Evolutionary conservation across 495 filamentous ascomycete genomes (phyloP).

Genomic region (Pseudevernia furfuracea): DNA sequence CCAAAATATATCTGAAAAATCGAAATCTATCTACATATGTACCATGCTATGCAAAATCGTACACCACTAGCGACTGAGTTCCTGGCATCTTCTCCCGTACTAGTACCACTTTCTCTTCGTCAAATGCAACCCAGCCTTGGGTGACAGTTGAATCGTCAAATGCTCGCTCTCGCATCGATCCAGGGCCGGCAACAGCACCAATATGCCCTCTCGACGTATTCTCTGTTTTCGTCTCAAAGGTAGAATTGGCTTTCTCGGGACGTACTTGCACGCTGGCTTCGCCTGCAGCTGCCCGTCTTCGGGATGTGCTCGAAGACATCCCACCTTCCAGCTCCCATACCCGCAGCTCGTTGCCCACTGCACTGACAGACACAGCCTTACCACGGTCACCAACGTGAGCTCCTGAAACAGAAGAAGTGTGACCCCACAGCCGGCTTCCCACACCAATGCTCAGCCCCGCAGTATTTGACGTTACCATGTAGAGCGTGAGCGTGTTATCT

Average conservation of each 20-base stretch:
- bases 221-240: not conserved
- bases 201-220: conserved; percentile 9
- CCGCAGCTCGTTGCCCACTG: conserved; percentile 73
- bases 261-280: conserved; percentile 51
- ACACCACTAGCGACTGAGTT: conserved; percentile 70
- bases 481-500: conserved; percentile 87
- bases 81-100: conserved; percentile 62
- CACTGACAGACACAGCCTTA: conserved; percentile 83
- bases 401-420: conserved; percentile 82
- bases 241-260: conserved; percentile 29
- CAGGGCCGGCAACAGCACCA: conserved; percentile 11
- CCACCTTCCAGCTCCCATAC: conserved; percentile 91
- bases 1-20: no score
- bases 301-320: conserved; percentile 41
- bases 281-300: conserved; percentile 30
- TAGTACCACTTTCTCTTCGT: conserved; percentile 87
- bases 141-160: conserved; percentile 36
- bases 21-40: not conserved
- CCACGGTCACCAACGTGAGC: conserved; percentile 81
- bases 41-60: conserved; percentile 72
- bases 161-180: conserved; percentile 19
- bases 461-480: conserved; percentile 70
- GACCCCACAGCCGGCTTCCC: conserved; percentile 80
- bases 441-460: conserved; percentile 59
- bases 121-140: conserved; percentile 75